These are phyloP conservation scores for Dalbergia cochinchinensis DNA, from an alignment of 306 rosid genomes.

Conservation along the genomic window DNA sequence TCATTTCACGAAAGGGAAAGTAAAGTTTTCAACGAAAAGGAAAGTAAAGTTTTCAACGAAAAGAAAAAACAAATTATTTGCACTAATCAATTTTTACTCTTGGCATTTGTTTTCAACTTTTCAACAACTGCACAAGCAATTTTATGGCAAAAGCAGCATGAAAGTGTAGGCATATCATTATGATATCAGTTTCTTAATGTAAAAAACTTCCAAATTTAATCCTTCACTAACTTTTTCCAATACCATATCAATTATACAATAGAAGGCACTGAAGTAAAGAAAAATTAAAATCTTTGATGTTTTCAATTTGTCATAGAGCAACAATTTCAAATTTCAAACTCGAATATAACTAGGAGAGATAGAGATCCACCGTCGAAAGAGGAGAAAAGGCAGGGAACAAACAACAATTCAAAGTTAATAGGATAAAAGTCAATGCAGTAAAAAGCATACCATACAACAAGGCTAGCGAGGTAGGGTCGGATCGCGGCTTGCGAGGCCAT, in stretches of 20 bases:
- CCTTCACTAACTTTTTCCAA: constrained; percentile 16
- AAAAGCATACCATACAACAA: constrained; percentile 84
- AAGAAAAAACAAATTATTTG: background rate
- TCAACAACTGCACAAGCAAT: background rate
- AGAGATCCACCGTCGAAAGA: constrained; percentile 11
- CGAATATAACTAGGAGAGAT: constrained; percentile 17
- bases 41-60: background rate
- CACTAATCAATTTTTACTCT: background rate
- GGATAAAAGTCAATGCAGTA: constrained; percentile 13
- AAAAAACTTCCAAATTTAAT: constrained; percentile 20
- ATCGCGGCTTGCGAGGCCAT: too few species aligned
- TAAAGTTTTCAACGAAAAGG: too few species aligned
- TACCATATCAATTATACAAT: background rate
- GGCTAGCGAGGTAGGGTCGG: too few species aligned
- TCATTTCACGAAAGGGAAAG: constrained; percentile 14
- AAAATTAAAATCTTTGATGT: constrained; percentile 23
- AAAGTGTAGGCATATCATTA: background rate
- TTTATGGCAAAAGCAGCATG: background rate
- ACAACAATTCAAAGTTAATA: constrained; percentile 4
- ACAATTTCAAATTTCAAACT: constrained; percentile 2
- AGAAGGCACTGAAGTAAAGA: background rate
- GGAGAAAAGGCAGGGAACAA: background rate
- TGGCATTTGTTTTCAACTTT: constrained; percentile 6
- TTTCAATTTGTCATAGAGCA: constrained; percentile 22
- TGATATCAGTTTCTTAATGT: constrained; percentile 26